A percentile compares a stretch with the other conserved stretches of the same genome.
Evolutionary conservation across 2,329 filamentous ascomycete genomes (phyloP).

Genomic region (Colletotrichum truncatum): DNA sequence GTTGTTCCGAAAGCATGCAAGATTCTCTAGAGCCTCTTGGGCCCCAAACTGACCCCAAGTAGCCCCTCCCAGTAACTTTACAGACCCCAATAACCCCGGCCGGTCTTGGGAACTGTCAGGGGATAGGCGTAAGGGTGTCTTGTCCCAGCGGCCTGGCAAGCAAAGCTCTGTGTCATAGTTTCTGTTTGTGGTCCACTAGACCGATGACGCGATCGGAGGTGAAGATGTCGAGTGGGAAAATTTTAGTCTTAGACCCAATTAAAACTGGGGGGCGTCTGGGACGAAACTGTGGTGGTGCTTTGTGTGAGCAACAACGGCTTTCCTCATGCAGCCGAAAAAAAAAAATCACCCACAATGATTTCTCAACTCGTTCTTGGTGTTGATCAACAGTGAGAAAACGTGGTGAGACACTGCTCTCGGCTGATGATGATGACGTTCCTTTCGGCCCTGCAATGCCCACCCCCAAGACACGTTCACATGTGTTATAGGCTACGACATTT

Average conservation of each 20-base stretch:
- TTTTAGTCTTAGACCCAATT: constrained; percentile 7
- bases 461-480: not conserved
- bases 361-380: not conserved
- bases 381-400: not conserved
- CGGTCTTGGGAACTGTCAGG: not conserved
- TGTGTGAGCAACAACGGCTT: not conserved
- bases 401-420: not conserved
- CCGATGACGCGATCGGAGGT: constrained; percentile 30
- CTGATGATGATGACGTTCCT: not conserved
- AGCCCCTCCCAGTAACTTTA: not conserved
- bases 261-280: not conserved
- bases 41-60: not conserved
- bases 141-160: constrained; percentile 17
- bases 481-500: not conserved
- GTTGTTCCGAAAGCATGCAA: constrained; percentile 15
- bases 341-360: not conserved
- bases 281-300: not conserved
- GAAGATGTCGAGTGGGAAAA: constrained; percentile 31
- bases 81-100: not conserved
- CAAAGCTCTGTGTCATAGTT: constrained; percentile 29
- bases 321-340: not conserved
- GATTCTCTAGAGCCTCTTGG: not conserved
- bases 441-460: not conserved
- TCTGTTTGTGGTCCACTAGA: constrained; percentile 27
- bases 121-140: not conserved